phyloP scores from a whole-genome alignment of 306 rosid genomes.

The Cercis canadensis region DNA sequence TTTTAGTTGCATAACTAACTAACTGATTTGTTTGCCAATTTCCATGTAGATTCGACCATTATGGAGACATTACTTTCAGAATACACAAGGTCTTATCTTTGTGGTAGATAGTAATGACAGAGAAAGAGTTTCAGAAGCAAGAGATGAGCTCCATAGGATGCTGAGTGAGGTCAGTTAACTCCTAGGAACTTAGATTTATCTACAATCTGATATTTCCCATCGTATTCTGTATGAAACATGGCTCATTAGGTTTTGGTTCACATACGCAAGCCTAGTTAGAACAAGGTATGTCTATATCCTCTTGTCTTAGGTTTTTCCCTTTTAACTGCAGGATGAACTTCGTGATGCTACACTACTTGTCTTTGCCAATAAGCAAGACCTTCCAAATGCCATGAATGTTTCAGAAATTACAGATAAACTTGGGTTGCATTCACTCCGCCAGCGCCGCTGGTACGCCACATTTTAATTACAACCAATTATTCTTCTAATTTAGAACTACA shows the following conservation, averaged over 20 bases:
- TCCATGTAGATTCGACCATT: slow-evolving; percentile 75
- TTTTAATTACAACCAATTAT: not conserved
- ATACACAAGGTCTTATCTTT: slow-evolving; percentile 83
- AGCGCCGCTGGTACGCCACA: slow-evolving; percentile 72
- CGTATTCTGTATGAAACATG: slow-evolving; percentile 11
- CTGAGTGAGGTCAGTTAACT: slow-evolving; percentile 70
- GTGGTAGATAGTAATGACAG: slow-evolving; percentile 90
- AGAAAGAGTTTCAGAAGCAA: slow-evolving; percentile 82
- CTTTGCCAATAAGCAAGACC: slow-evolving; percentile 55
- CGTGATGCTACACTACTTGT: slow-evolving; percentile 48
- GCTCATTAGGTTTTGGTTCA: not conserved
- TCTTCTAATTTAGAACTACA: no score
- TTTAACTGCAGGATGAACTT: slow-evolving; percentile 66
- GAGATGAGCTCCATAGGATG: slow-evolving; percentile 84
- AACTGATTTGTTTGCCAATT: not conserved
- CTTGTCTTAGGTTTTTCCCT: not conserved
- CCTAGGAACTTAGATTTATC: slow-evolving; percentile 5
- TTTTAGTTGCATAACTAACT: no score
- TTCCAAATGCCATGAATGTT: slow-evolving; percentile 68
- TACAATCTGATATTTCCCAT: not conserved
- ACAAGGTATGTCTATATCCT: no score
- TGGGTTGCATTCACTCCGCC: slow-evolving; percentile 81
- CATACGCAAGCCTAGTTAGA: not conserved
- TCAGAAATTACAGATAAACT: slow-evolving; percentile 87
- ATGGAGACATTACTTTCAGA: slow-evolving; percentile 95